Evolutionary conservation across 768 basidiomycete genomes (phyloP).

Genomic region (Podaxis sp.): DNA sequence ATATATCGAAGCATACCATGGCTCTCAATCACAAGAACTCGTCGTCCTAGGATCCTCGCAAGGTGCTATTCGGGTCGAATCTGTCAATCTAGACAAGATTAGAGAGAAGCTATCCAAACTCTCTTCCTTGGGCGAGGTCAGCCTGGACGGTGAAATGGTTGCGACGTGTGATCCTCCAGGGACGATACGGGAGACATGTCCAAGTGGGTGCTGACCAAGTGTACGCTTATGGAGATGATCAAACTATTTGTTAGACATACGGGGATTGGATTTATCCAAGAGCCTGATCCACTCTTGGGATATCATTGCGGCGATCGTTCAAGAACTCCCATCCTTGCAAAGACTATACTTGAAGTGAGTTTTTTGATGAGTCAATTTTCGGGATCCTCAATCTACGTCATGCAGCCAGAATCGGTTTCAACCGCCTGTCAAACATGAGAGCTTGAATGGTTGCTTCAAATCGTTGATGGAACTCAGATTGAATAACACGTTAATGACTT

Average conservation of each 20-base stretch:
- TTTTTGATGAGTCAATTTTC: slow-evolving; percentile 11
- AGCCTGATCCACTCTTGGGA: slow-evolving; percentile 77
- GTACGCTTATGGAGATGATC: slow-evolving; percentile 1
- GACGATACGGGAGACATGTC: slow-evolving; percentile 56
- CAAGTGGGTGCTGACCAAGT: slow-evolving; percentile 50
- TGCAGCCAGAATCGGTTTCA: slow-evolving; percentile 68
- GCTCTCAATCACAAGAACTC: slow-evolving; percentile 52
- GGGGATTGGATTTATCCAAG: slow-evolving; percentile 78
- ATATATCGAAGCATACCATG: slow-evolving; percentile 69
- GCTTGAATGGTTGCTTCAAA: slow-evolving; percentile 44
- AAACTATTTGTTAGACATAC: slow-evolving; percentile 51
- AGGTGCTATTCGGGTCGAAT: slow-evolving; percentile 83
- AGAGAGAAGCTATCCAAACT: slow-evolving; percentile 67
- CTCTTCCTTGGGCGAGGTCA: slow-evolving; percentile 70
- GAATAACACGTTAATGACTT: slow-evolving; percentile 70
- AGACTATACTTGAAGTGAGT: slow-evolving; percentile 79
- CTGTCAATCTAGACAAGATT: slow-evolving; percentile 79
- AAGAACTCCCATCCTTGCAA: slow-evolving; percentile 60
- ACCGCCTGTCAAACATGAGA: slow-evolving; percentile 31
- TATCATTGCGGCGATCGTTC: slow-evolving; percentile 58
- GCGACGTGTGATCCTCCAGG: slow-evolving; percentile 48
- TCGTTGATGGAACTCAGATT: slow-evolving; percentile 67
- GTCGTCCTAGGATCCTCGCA: slow-evolving; percentile 80
- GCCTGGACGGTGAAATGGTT: slow-evolving; percentile 71
- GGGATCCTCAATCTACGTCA: slow-evolving; percentile 18